These are phyloP conservation scores for Achaetomium macrosporum DNA, from an alignment of 2,329 filamentous ascomycete genomes.

Conservation along the genomic window DNA sequence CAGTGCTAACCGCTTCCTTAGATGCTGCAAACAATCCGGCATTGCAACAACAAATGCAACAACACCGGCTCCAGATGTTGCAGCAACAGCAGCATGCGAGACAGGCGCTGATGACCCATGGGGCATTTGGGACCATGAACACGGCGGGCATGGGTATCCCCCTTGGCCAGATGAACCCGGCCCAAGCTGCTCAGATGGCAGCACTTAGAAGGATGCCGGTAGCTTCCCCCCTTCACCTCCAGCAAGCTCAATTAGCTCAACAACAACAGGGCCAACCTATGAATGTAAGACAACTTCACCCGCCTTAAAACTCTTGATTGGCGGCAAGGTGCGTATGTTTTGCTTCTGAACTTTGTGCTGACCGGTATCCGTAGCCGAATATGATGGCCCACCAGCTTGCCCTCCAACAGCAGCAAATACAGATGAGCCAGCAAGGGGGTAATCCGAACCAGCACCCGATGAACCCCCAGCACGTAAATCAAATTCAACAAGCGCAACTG, in stretches of 20 bases:
- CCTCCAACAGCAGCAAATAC: conserved; percentile 40
- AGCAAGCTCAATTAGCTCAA: conserved; percentile 24
- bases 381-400: conserved; percentile 44
- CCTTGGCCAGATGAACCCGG: conserved; percentile 34
- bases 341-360: conserved; percentile 9
- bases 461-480: conserved; percentile 41
- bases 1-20: conserved; percentile 17
- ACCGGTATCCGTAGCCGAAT: conserved; percentile 28
- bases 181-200: conserved; percentile 29
- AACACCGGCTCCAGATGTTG: conserved; percentile 49
- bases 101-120: conserved; percentile 49
- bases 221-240: conserved; percentile 21
- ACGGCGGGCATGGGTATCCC: conserved; percentile 50
- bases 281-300: conserved; percentile 23
- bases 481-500: conserved; percentile 38
- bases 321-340: conserved; percentile 13
- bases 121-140: conserved; percentile 45
- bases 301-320: neutral
- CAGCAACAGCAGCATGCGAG: conserved; percentile 49
- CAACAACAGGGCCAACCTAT: conserved; percentile 22
- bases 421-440: conserved; percentile 38
- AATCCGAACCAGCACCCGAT: conserved; percentile 45
- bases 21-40: conserved; percentile 30
- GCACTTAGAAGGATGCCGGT: conserved; percentile 26
- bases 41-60: conserved; percentile 40